Conservation (phyloP, 257 asterid species). For the Scutellaria barbata region DNA sequence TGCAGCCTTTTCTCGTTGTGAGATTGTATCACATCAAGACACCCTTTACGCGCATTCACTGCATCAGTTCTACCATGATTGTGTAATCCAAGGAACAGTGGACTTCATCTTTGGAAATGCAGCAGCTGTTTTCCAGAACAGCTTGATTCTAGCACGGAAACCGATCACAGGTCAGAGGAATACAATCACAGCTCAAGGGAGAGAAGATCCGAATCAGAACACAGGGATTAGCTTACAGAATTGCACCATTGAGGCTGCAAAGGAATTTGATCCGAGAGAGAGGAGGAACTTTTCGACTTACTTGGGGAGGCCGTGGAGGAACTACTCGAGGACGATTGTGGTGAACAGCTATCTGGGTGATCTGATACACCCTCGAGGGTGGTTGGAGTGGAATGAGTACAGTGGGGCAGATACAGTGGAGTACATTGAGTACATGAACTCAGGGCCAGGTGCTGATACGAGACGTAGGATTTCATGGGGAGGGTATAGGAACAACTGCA, state of each 20-base stretch:
- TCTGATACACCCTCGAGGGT: constrained; percentile 62
- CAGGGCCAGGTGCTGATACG: constrained; percentile 66
- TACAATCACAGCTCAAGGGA: constrained; percentile 80
- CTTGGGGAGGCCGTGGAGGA: constrained; percentile 83
- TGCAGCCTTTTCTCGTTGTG: constrained; percentile 64
- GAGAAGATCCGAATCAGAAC: constrained; percentile 72
- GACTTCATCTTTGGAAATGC: constrained; percentile 85
- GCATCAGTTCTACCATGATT: constrained; percentile 59
- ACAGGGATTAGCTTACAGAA: constrained; percentile 65
- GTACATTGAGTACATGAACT: constrained; percentile 68
- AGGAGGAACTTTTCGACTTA: constrained; percentile 52
- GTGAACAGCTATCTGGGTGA: constrained; percentile 65
- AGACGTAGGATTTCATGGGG: constrained; percentile 55
- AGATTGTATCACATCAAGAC: constrained; percentile 66
- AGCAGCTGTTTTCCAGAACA: constrained; percentile 72
- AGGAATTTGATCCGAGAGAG: constrained; percentile 38
- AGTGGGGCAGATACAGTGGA: constrained; percentile 56
- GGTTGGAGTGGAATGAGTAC: constrained; percentile 61
- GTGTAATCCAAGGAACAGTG: constrained; percentile 65
- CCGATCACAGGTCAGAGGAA: constrained; percentile 63
- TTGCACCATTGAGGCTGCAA: constrained; percentile 57
- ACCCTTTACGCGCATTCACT: constrained; percentile 71
- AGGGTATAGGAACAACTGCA: constrained; percentile 56
- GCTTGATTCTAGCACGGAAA: constrained; percentile 57
- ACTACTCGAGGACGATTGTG: constrained; percentile 61